Conservation (phyloP, 441 rosid genomes). For the Cnidoscolus chayamansa region DNA sequence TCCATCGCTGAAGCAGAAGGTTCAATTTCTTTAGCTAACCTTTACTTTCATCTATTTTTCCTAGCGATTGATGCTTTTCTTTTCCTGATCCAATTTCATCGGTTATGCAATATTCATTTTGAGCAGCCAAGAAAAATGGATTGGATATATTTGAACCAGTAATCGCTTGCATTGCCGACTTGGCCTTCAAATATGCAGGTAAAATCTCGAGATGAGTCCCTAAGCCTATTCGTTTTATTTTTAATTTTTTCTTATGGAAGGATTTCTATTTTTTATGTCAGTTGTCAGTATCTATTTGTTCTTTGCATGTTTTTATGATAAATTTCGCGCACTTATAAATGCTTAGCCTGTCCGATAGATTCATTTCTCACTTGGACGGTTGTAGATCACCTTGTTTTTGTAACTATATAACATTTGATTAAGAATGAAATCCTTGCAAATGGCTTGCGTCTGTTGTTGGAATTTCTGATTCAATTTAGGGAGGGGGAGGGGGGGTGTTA, state of each 20-base stretch:
- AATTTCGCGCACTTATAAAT: neutral
- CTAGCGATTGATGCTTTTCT: neutral
- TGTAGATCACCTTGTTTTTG: neutral
- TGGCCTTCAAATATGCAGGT: slow-evolving; percentile 76
- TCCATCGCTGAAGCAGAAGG: slow-evolving; percentile 75
- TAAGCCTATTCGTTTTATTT: neutral
- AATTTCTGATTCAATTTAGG: neutral
- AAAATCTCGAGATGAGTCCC: neutral
- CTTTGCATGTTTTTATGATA: neutral
- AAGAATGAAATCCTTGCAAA: neutral
- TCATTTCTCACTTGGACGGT: neutral
- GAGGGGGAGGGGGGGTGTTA: neutral
- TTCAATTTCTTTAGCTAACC: slow-evolving; percentile 18
- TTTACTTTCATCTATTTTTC: neutral
- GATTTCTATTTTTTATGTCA: neutral
- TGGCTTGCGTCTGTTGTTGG: neutral
- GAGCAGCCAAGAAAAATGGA: slow-evolving; percentile 54
- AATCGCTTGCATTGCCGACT: slow-evolving; percentile 57
- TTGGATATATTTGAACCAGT: slow-evolving; percentile 61
- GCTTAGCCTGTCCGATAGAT: neutral
- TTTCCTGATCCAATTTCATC: neutral
- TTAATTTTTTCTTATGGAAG: neutral
- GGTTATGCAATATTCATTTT: slow-evolving; percentile 10
- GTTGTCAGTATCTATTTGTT: neutral
- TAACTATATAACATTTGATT: neutral